Evolutionary conservation across 1,139 yeast species (phyloP), one percentile per base, ranked within the genome.

Genomic region (Yamadazyma diospyri): DNA sequence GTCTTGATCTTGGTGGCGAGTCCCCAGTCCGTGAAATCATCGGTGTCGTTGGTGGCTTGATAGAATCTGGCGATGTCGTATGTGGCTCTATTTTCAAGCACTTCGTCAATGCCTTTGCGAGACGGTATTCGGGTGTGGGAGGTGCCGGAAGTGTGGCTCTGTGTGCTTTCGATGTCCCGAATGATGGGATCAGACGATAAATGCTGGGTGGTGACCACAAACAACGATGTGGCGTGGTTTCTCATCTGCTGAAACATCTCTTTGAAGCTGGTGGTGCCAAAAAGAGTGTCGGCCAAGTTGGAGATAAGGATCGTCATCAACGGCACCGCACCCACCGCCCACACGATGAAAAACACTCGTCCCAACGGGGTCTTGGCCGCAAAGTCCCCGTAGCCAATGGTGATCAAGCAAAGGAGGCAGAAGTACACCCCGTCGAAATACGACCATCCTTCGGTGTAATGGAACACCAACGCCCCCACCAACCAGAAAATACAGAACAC

Each of bases 301-400:
- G 92, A 81, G 23, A 87, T 77, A 31, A 87, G 64, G 12, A 82
- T 80, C 0, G 95, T 83, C 94, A 87, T 86, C 39, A 86, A 63
- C 0, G 96, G 96, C 11, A 87, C 82, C 0, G 95, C 95, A 5
- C 78, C 64, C 15, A 86, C 55, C 0, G 89, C 82, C 95, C 95
- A 87, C 4, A 76, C 57, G 8, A 84, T 77, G 48, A 86, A 87
- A 45, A 86, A 77, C 1, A 81, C 73, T 28, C 84, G 60, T 0
- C 94, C 94, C 6, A 84, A 78, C 1, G 78, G 59, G 0, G 80
- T 55, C 3, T 37, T 40, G 0, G 95, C 94, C 0, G 78, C 66
- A 46, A 62, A 79, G 47, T 81, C 89, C 19, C 96, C 96, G 55
- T 83, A 86, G 0, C 96, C 95, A 37, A 87, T 81, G 0, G 95